A percentile compares a stretch with the other conserved stretches of the same genome.
Evolutionary conservation across 768 basidiomycete genomes (phyloP).

Genomic region (Rhodotorula taiwanensis): DNA sequence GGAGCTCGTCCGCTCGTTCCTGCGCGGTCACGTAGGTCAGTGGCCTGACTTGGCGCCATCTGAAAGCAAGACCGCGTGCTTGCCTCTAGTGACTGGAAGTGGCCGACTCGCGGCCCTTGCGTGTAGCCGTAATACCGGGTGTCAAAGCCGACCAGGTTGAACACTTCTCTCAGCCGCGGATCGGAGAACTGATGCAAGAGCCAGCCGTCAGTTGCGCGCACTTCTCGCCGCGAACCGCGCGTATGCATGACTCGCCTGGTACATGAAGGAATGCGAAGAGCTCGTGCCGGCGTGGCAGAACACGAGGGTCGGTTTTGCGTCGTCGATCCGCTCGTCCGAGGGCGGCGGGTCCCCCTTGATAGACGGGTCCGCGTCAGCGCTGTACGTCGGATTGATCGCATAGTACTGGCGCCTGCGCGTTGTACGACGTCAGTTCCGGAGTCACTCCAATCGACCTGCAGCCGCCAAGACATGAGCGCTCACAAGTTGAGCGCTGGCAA

Average conservation of each 20-base stretch:
- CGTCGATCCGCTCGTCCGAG: not conserved
- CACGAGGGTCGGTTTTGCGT: not conserved
- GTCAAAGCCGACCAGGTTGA: slow-evolving; percentile 24
- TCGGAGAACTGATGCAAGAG: slow-evolving; percentile 7
- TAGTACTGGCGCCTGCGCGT: slow-evolving; percentile 13
- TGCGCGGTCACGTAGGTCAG: not conserved
- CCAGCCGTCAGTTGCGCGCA: not conserved
- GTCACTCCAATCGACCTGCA: not conserved
- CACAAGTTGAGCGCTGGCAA: slow-evolving; percentile 1
- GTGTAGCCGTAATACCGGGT: slow-evolving; percentile 20
- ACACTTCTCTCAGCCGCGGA: not conserved
- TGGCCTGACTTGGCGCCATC: no score
- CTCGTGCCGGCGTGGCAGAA: slow-evolving; percentile 18
- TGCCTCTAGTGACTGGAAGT: slow-evolving; percentile 19
- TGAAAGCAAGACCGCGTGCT: not conserved
- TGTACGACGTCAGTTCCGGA: not conserved
- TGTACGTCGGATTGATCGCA: slow-evolving; percentile 9
- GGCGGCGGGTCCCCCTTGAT: not conserved
- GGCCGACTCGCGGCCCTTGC: not conserved
- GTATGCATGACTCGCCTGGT: slow-evolving; percentile 7
- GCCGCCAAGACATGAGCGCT: not conserved
- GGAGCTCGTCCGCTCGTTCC: slow-evolving; percentile 24
- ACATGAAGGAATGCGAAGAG: slow-evolving; percentile 15
- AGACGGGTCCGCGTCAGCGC: not conserved
- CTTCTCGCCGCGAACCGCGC: not conserved